Evolutionary conservation across 257 asterid genomes (phyloP), one percentile per base, ranked within the genome.

Genomic region (Plectranthus barbatus): DNA sequence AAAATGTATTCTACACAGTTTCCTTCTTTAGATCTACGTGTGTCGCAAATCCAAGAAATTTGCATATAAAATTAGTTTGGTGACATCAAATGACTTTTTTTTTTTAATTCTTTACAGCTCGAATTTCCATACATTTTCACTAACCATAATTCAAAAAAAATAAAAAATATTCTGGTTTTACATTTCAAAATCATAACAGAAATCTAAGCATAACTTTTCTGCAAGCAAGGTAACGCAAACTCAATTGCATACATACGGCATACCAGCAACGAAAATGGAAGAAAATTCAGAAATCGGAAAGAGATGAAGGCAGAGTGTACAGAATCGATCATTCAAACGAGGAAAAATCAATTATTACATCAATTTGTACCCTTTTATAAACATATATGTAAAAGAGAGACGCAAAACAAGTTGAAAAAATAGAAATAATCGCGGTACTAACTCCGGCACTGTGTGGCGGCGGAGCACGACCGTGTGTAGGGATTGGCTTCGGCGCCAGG

Each of bases 401-500:
- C 49, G 59, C 24, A 24, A 17, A 5, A 66, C 1, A 3, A 13
- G 3, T 12, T 13, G 0, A 3, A 0, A 5, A 11, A 48, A 23
- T 10, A 23, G 9, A 47, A 39, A 11, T 0, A 26, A 21, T 12
- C 0, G 13, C 44, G 13, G 10, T 40, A 40, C 67, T 45, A 83
- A 68, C 92, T 77, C 80, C 98, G 83, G 84, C 96, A 91, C 74
- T 77, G 90, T 23, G 95, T 84, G 57, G 84, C 85, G 70, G 90
- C 69, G 68, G 79, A 49, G 86, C 98, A 91, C 0, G 78, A 78
- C 12, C 96, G 95, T 21, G 72, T 59, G 70, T 88, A 91, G 7
- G 98, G 95, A 72, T 88, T 91, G 49, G 92, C 94, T 60, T 78
- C 77, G 31, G 83, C 96, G 37, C 94, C 96, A 0, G 92, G 84